These are phyloP conservation scores for Solanum infundibuliforme DNA, from an alignment of 257 asterid genomes.

Conservation along the genomic window DNA sequence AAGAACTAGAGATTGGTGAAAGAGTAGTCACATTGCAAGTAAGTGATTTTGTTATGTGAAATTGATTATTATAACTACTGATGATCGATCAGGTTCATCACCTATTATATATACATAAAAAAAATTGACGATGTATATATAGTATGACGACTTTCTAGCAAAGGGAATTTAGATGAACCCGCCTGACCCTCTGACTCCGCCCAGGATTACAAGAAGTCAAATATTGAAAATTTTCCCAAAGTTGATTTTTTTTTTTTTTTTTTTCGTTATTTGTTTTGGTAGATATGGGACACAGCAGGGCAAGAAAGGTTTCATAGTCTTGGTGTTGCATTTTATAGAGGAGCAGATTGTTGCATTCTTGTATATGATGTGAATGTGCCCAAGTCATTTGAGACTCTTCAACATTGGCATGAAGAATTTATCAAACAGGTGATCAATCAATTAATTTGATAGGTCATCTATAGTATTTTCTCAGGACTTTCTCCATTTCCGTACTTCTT, in stretches of 20 bases:
- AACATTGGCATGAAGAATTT: conserved; percentile 65
- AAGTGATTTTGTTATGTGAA: conserved; percentile 3
- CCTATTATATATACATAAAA: neutral
- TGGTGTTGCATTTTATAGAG: conserved; percentile 80
- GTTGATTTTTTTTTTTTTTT: neutral
- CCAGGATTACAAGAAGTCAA: neutral
- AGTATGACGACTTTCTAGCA: neutral
- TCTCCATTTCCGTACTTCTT: too few species aligned
- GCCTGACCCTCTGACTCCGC: neutral
- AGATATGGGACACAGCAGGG: conserved; percentile 98
- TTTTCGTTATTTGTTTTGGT: neutral
- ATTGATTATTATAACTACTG: neutral
- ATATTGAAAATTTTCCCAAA: neutral
- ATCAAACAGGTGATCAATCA: conserved; percentile 47
- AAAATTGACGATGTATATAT: neutral
- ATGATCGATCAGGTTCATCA: neutral
- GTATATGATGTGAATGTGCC: conserved; percentile 62
- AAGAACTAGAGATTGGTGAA: conserved; percentile 54
- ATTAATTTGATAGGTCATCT: neutral
- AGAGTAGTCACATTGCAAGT: conserved; percentile 71
- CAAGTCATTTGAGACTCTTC: conserved; percentile 79
- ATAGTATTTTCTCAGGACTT: neutral
- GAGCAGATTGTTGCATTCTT: conserved; percentile 89
- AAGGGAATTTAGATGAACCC: neutral
- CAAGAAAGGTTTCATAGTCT: conserved; percentile 85